Evolutionary conservation across 2,329 filamentous ascomycete species (phyloP).

Genomic region (Phoma sp.): DNA sequence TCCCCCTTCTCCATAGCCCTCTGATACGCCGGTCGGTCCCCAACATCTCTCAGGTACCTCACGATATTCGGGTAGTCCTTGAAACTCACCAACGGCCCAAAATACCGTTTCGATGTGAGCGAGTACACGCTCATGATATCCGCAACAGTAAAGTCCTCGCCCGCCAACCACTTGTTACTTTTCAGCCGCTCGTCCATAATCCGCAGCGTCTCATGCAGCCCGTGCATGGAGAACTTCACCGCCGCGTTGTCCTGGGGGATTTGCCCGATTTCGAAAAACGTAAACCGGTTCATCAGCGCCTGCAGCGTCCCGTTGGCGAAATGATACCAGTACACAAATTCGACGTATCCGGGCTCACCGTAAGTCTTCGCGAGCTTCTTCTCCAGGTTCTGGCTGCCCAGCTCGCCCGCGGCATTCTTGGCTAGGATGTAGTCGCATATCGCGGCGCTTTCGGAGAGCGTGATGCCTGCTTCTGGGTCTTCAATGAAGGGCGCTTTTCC

Average conservation of each 20-base stretch:
- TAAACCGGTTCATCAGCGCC: conserved; percentile 39
- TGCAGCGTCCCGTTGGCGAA: conserved; percentile 54
- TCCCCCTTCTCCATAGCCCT: conserved; percentile 62
- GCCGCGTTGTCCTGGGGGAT: conserved; percentile 32
- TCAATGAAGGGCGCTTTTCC: conserved; percentile 65
- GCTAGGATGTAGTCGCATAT: conserved; percentile 66
- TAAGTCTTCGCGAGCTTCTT: conserved; percentile 37
- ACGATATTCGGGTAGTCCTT: conserved; percentile 26
- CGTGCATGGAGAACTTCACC: conserved; percentile 18
- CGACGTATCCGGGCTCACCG: conserved; percentile 57
- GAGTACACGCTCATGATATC: conserved; percentile 68
- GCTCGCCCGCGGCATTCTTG: conserved; percentile 53
- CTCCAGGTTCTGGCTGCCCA: conserved; percentile 45
- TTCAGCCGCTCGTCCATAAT: conserved; percentile 57
- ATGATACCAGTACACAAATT: conserved; percentile 69
- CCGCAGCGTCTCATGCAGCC: conserved; percentile 48
- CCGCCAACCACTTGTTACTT: conserved; percentile 61
- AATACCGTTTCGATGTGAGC: conserved; percentile 66
- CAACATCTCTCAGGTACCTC: conserved; percentile 24
- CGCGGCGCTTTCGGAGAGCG: conserved; percentile 61
- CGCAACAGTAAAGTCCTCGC: conserved; percentile 65
- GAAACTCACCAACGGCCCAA: conserved; percentile 39
- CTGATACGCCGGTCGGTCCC: conserved; percentile 22
- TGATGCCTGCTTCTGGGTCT: conserved; percentile 57
- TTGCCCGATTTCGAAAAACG: conserved; percentile 32